Evolutionary conservation across 352 stramenopile genomes (phyloP).

Genomic region (Plasmopara muralis): DNA sequence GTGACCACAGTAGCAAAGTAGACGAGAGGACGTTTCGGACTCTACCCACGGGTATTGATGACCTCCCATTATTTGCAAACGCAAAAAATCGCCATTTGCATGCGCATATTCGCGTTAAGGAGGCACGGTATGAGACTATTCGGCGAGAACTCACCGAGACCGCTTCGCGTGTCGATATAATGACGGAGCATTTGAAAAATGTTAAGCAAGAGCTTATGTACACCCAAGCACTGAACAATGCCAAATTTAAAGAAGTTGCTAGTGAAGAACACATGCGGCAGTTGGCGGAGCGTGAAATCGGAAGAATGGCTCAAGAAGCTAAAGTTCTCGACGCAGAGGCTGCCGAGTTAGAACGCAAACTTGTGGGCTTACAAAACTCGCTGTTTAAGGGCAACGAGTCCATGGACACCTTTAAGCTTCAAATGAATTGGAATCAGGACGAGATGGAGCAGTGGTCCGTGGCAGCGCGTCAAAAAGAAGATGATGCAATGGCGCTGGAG

Average conservation of each 20-base stretch:
- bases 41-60: slow-evolving; percentile 75
- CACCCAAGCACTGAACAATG: slow-evolving; percentile 88
- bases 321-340: slow-evolving; percentile 66
- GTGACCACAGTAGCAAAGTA: slow-evolving; percentile 12
- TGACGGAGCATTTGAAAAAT: slow-evolving; percentile 95
- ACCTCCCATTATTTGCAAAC: slow-evolving; percentile 85
- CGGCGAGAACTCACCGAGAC: slow-evolving; percentile 75
- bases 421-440: slow-evolving; percentile 98
- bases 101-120: slow-evolving; percentile 71
- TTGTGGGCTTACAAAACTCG: slow-evolving; percentile 86
- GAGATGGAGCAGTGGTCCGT: slow-evolving; percentile 96
- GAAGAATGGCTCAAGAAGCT: slow-evolving; percentile 71
- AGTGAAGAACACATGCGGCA: slow-evolving; percentile 93
- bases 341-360: slow-evolving; percentile 71
- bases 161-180: slow-evolving; percentile 88
- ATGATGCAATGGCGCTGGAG: slow-evolving; percentile 91
- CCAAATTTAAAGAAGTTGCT: slow-evolving; percentile 89
- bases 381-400: slow-evolving; percentile 91
- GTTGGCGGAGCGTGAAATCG: slow-evolving; percentile 87
- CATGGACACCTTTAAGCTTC: slow-evolving; percentile 94
- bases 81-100: slow-evolving; percentile 83
- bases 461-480: slow-evolving; percentile 93
- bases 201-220: slow-evolving; percentile 93
- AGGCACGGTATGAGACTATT: slow-evolving; percentile 55
- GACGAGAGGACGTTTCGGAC: slow-evolving; percentile 21